phyloP scores from a whole-genome alignment of 2,329 filamentous ascomycete genomes.

The Colletotrichum salicis region DNA sequence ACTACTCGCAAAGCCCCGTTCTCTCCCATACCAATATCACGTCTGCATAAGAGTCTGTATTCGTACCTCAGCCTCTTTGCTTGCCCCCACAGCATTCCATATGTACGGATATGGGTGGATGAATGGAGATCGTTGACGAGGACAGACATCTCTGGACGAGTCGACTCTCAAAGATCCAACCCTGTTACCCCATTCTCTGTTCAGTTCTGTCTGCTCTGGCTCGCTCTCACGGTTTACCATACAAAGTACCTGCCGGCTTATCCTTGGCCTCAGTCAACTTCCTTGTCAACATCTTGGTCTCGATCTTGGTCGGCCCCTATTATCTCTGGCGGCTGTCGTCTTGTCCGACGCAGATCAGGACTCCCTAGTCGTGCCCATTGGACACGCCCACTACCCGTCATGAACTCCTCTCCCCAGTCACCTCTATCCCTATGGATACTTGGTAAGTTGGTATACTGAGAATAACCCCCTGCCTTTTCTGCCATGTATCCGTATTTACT shows the following conservation, averaged over 20 bases:
- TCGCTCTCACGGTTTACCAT: neutral
- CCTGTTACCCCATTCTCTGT: neutral
- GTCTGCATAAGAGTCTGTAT: neutral
- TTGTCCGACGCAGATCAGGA: slow-evolving; percentile 19
- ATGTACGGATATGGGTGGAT: neutral
- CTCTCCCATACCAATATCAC: slow-evolving; percentile 18
- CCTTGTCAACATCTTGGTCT: neutral
- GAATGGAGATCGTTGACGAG: neutral
- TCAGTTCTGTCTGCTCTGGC: neutral
- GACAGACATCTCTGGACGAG: neutral
- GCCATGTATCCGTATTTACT: neutral
- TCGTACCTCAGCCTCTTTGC: neutral
- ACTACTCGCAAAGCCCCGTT: slow-evolving; percentile 2
- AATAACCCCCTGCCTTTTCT: slow-evolving; percentile 3
- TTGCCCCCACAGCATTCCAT: neutral
- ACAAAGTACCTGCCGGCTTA: neutral
- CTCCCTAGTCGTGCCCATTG: slow-evolving; percentile 14
- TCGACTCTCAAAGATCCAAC: neutral
- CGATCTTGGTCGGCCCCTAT: slow-evolving; percentile 3
- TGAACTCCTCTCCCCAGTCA: slow-evolving; percentile 3
- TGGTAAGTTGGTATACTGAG: neutral
- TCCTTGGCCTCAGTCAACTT: neutral
- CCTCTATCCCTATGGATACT: no score
- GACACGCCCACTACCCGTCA: slow-evolving; percentile 19
- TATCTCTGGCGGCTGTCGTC: neutral